Base-by-base conservation (phyloP, 306 rosid genomes). In the Sechiopsis laciniata region DNA sequence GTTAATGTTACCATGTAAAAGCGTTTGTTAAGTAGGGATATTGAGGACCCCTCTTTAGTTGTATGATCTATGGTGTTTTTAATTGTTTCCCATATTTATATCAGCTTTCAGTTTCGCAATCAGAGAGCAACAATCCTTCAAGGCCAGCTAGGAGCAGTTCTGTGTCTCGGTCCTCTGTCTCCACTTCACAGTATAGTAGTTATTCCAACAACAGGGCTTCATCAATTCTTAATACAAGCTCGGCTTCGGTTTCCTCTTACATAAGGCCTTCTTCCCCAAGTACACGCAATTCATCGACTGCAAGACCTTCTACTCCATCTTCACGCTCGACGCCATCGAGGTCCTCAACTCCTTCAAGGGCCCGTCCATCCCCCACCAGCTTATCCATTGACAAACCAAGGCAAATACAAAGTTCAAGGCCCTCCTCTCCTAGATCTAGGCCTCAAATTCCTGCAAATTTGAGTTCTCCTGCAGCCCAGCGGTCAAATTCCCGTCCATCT, bases 71-170 rank as follows among this genome's bases (percentile, higher is more conserved):
- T 8, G 35, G 53, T 40, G 53, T 40, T 32, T 20, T 19, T 45
- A 40, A 57, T 83, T 16, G 68, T 29, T 77, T 19, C 52, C 54
- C 15, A 67, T 40, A 65, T 85, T 67, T 72, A 45, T 80, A 81
- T 79, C 97, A 94, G 99, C 96, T 94, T 72, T 91, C 97, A 42
- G 87, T 89, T 70, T 87, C 99, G 72, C 99, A 89, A 77, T 78
- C 97, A 8, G 97, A 89, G 83, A 87, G 79, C 75, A 86, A 76
- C 76, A 79, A 80, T 81, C 83, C 91, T 51, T 71, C 90, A 55
- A 89, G 96, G 82, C 90, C 98, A 52, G 73, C 92, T 66, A 88
- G 99, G 88, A 94, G 97, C 92, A 94, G 96, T 81, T 94, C 99
- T 2, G 96, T 85, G 71, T 85, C 97, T 64, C 99, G 97, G 24